These are phyloP conservation scores for Spinacia oleracea DNA, from an alignment of 179 eudicot genomes.

Conservation along the genomic window DNA sequence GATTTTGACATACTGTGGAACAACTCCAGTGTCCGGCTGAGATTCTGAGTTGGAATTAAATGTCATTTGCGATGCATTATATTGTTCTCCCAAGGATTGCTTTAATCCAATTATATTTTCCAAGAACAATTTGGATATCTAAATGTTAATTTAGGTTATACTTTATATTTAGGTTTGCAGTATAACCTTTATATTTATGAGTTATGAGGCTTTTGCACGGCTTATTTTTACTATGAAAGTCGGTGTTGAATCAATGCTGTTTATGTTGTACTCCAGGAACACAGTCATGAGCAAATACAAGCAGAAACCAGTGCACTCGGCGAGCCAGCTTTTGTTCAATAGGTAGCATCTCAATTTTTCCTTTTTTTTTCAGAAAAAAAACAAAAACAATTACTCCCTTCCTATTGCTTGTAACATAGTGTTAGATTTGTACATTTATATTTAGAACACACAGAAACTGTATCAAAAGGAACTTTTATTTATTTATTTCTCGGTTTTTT, in stretches of 20 bases:
- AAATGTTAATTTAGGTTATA: background rate
- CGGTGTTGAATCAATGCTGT: background rate
- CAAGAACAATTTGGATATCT: background rate
- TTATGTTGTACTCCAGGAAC: constrained; percentile 25
- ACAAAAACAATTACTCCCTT: background rate
- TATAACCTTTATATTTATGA: background rate
- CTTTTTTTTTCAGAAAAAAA: no score
- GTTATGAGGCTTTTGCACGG: background rate
- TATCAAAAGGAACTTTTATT: background rate
- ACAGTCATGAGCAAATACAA: constrained; percentile 28
- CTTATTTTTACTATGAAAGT: background rate
- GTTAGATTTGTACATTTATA: constrained; percentile 6
- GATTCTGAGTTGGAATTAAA: background rate
- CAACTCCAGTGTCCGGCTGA: background rate
- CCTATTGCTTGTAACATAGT: background rate
- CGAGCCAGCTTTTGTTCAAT: constrained; percentile 30
- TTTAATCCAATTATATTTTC: background rate
- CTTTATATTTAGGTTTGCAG: background rate
- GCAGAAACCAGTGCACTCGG: constrained; percentile 25
- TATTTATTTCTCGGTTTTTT: background rate
- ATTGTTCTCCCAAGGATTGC: background rate
- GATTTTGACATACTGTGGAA: background rate
- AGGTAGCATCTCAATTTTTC: constrained; percentile 21
- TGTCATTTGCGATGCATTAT: background rate
- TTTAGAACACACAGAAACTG: background rate